Evolutionary conservation across 1,139 yeast genomes (phyloP).

Genomic region (Kodamaea sp.): DNA sequence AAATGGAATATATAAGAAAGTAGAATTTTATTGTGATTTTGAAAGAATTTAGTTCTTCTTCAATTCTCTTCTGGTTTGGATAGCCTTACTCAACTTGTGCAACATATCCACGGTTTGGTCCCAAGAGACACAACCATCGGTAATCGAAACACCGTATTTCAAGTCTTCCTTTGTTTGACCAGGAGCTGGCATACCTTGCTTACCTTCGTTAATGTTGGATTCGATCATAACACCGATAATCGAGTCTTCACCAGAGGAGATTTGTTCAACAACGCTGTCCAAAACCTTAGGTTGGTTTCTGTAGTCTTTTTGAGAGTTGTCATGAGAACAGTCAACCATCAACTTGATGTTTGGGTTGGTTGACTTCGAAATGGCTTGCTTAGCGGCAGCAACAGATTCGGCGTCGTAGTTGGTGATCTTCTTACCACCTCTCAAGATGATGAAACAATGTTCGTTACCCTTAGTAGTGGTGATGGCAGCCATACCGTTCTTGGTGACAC

Average conservation of each 20-base stretch:
- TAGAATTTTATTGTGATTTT: too few relatives aligned
- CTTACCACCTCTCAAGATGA: conserved; percentile 94
- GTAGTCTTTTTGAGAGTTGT: conserved; percentile 91
- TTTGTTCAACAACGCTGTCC: conserved; percentile 73
- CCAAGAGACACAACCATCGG: conserved; percentile 96
- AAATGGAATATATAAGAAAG: too few relatives aligned
- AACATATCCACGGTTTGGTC: conserved; percentile 82
- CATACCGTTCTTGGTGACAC: conserved; percentile 93
- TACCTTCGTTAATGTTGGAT: conserved; percentile 88
- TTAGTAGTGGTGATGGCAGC: conserved; percentile 95
- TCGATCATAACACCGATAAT: conserved; percentile 96
- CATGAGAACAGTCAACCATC: conserved; percentile 98
- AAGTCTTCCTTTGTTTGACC: conserved; percentile 60
- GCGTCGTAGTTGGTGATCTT: conserved; percentile 90
- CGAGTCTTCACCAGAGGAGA: conserved; percentile 70
- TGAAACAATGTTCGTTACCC: conserved; percentile 87
- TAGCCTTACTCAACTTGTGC: conserved; percentile 75
- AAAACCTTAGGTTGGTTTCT: conserved; percentile 91
- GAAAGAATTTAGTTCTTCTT: conserved; percentile 2
- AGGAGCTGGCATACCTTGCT: conserved; percentile 69
- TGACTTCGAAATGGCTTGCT: conserved; percentile 54
- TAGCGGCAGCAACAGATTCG: conserved; percentile 70
- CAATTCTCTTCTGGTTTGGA: conserved; percentile 64
- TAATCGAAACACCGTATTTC: conserved; percentile 93
- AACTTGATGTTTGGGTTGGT: conserved; percentile 62